Evolutionary conservation across 2,329 filamentous ascomycete species (phyloP).

Genomic region (Furcasterigmium furcatum): DNA sequence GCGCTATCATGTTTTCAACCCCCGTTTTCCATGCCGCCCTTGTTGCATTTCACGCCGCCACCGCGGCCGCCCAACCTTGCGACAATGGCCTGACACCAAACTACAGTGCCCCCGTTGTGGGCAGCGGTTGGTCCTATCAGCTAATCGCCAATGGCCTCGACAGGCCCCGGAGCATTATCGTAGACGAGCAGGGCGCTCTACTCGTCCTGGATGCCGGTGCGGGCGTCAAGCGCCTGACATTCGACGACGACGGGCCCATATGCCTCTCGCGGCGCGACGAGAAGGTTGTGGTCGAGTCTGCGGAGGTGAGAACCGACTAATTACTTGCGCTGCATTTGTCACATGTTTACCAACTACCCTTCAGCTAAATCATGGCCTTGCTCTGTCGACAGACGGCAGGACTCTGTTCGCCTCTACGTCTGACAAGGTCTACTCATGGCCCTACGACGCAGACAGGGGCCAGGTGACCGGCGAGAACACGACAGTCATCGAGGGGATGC

Average conservation of each 20-base stretch:
- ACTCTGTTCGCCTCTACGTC: conserved; percentile 48
- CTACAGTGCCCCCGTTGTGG: conserved; percentile 33
- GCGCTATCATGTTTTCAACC: not conserved
- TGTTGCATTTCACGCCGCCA: not conserved
- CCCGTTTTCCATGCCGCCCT: not conserved
- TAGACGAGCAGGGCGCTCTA: conserved; percentile 39
- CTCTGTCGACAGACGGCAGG: conserved; percentile 25
- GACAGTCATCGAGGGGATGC: conserved; percentile 56
- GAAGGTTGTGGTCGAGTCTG: conserved; percentile 10
- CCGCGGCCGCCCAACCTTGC: conserved; percentile 18
- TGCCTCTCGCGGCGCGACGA: conserved; percentile 29
- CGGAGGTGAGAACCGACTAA: not conserved
- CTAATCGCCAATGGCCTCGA: conserved; percentile 35
- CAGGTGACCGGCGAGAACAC: conserved; percentile 36
- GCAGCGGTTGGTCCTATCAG: conserved; percentile 37
- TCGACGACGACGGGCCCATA: conserved; percentile 37
- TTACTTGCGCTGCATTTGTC: not conserved
- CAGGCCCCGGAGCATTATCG: conserved; percentile 39
- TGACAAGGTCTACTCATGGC: conserved; percentile 54
- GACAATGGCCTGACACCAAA: conserved; percentile 25
- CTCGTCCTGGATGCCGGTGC: conserved; percentile 39
- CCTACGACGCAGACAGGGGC: conserved; percentile 50
- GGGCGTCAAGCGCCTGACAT: conserved; percentile 34
- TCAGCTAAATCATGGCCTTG: conserved; percentile 46
- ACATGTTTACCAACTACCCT: not conserved